Conservation (phyloP, 768 basidiomycete species). For the Suillus alpinus region DNA sequence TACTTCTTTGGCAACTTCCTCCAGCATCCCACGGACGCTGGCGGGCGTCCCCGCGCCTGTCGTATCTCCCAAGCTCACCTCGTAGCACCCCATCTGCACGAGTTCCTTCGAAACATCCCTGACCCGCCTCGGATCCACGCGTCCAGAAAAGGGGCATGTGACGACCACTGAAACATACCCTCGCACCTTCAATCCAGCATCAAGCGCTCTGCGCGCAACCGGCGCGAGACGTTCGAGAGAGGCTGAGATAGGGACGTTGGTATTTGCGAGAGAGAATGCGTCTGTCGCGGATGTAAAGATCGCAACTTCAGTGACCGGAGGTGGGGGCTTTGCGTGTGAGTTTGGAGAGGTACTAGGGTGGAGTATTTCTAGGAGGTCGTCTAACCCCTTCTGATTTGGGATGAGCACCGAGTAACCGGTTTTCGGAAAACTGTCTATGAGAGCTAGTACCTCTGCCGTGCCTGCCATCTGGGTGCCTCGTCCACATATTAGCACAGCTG, state of each 20-base stretch:
- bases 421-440: conserved; percentile 49
- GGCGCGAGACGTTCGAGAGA: conserved; percentile 62
- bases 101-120: conserved; percentile 69
- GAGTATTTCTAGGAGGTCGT: conserved; percentile 62
- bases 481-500: neutral
- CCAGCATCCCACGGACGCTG: conserved; percentile 64
- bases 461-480: conserved; percentile 70
- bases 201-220: conserved; percentile 60
- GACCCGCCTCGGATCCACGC: conserved; percentile 61
- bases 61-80: conserved; percentile 90
- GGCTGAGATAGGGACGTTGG: conserved; percentile 70
- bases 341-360: conserved; percentile 20
- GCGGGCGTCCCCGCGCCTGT: conserved; percentile 81
- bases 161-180: conserved; percentile 87
- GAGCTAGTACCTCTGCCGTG: conserved; percentile 68
- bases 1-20: conserved; percentile 61
- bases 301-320: conserved; percentile 77
- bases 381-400: conserved; percentile 76
- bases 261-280: conserved; percentile 81
- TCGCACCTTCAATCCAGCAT: conserved; percentile 64
- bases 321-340: conserved; percentile 34
- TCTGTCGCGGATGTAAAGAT: conserved; percentile 91
- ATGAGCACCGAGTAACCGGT: conserved; percentile 77
- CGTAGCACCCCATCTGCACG: conserved; percentile 90
- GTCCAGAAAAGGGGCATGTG: conserved; percentile 84